Conservation (phyloP, 441 rosid genomes). For the Eruca vesicaria region DNA sequence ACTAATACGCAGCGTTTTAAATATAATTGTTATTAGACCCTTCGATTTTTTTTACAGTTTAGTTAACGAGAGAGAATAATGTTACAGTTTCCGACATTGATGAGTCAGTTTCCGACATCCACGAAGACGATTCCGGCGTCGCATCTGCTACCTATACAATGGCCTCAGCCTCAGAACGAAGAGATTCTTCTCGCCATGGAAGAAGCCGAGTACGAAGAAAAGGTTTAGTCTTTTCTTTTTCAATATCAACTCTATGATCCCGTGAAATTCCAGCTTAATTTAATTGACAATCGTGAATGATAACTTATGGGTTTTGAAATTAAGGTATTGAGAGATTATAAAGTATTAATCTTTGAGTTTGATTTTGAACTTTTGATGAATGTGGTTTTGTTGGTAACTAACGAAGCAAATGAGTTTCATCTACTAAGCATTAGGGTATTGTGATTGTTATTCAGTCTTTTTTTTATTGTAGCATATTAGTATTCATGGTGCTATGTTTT, state of each 20-base stretch:
- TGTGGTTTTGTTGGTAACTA: not conserved
- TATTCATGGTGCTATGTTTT: no score
- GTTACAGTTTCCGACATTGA: slow-evolving; percentile 75
- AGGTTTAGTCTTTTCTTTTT: slow-evolving; percentile 16
- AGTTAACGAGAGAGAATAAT: slow-evolving; percentile 8
- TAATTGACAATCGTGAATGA: not conserved
- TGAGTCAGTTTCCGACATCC: slow-evolving; percentile 64
- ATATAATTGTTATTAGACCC: not conserved
- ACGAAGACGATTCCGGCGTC: slow-evolving; percentile 53
- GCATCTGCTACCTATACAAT: slow-evolving; percentile 52
- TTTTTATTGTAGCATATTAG: no score
- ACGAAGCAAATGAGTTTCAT: no score
- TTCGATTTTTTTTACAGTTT: not conserved
- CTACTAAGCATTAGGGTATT: no score
- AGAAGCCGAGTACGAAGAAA: slow-evolving; percentile 68
- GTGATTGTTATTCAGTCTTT: no score
- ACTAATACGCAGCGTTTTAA: slow-evolving; percentile 6
- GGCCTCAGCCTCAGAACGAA: slow-evolving; percentile 56
- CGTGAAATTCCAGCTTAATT: no score
- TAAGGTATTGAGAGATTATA: not conserved
- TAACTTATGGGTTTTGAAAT: not conserved
- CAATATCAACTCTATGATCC: no score
- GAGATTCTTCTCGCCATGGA: slow-evolving; percentile 79
- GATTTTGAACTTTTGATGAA: not conserved
- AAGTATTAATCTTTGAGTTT: not conserved